Percentiles rank a stretch among this genome's conserved stretches.
These are phyloP conservation scores for Tylopilus sp. DNA, from an alignment of 768 basidiomycete genomes.

Conservation along the genomic window DNA sequence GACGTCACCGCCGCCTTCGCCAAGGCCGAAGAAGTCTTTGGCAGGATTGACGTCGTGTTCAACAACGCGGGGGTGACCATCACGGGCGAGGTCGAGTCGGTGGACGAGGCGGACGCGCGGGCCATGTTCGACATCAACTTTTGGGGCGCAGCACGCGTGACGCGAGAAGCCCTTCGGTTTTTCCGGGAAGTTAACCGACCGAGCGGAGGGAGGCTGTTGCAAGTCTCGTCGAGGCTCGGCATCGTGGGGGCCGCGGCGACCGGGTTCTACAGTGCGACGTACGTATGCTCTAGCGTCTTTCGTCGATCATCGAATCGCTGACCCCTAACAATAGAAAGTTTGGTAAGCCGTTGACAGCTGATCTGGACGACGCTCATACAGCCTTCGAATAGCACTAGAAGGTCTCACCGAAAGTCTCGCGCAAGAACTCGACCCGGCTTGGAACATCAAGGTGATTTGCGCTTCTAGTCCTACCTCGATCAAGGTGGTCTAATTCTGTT, in stretches of 20 bases:
- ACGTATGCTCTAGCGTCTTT: neutral
- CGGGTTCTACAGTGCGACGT: slow-evolving; percentile 29
- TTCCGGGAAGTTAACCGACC: slow-evolving; percentile 41
- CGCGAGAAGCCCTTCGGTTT: slow-evolving; percentile 27
- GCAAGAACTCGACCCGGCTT: slow-evolving; percentile 12
- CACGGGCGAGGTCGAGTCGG: slow-evolving; percentile 36
- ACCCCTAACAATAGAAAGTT: slow-evolving; percentile 9
- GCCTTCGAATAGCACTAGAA: slow-evolving; percentile 1
- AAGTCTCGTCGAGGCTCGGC: slow-evolving; percentile 36
- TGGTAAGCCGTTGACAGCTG: slow-evolving; percentile 1
- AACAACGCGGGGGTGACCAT: slow-evolving; percentile 33
- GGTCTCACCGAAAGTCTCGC: neutral
- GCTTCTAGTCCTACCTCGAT: neutral
- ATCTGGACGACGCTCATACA: neutral
- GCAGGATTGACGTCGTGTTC: slow-evolving; percentile 36
- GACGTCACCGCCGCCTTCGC: slow-evolving; percentile 29
- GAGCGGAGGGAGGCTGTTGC: slow-evolving; percentile 36
- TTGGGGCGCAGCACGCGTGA: slow-evolving; percentile 17
- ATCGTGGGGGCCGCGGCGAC: slow-evolving; percentile 14
- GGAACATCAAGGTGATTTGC: slow-evolving; percentile 17
- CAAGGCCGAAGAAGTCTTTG: slow-evolving; percentile 25
- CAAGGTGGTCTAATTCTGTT: neutral
- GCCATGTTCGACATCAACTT: slow-evolving; percentile 33
- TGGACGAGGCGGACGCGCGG: slow-evolving; percentile 30
- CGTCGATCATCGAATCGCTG: neutral